Evolutionary conservation across 2,329 filamentous ascomycete genomes (phyloP).

Genomic region (Chaetothyriales sp.): DNA sequence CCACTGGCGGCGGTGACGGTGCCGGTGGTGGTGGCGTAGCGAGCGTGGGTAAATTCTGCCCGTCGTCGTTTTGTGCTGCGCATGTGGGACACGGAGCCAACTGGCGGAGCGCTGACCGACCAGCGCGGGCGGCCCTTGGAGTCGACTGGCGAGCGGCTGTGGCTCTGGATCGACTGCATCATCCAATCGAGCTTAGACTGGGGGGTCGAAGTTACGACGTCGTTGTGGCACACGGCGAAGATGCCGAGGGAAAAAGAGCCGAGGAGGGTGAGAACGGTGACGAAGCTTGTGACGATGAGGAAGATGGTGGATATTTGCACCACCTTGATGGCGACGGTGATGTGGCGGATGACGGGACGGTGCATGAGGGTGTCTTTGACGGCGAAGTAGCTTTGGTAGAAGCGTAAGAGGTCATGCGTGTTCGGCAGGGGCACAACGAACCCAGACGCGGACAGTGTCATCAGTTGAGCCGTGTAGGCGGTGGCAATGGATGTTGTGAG

Average conservation of each 20-base stretch:
- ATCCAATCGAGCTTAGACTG: slow-evolving; percentile 11
- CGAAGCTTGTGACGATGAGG: slow-evolving; percentile 1
- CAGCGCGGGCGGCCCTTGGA: no score
- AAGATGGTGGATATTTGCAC: slow-evolving; percentile 5
- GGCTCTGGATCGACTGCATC: slow-evolving; percentile 1
- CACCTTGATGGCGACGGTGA: slow-evolving; percentile 4
- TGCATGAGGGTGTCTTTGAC: slow-evolving; percentile 5
- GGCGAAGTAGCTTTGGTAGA: slow-evolving; percentile 7
- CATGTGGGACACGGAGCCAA: no score
- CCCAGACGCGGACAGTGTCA: slow-evolving; percentile 1
- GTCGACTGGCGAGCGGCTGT: no score
- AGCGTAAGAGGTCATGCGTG: slow-evolving; percentile 2
- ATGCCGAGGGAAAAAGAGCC: neutral
- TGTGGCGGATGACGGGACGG: neutral
- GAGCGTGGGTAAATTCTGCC: no score
- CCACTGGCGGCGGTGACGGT: no score
- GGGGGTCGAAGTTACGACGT: slow-evolving; percentile 1
- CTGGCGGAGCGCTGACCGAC: no score
- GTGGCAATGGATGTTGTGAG: neutral
- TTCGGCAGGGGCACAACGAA: neutral
- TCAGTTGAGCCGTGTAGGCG: slow-evolving; percentile 3
- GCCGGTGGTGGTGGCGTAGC: no score
- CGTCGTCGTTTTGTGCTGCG: no score
- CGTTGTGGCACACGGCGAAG: slow-evolving; percentile 3
- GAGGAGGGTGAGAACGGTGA: no score